phyloP scores from a whole-genome alignment of 495 filamentous ascomycete species.

The Beverwykella pulmonaria region DNA sequence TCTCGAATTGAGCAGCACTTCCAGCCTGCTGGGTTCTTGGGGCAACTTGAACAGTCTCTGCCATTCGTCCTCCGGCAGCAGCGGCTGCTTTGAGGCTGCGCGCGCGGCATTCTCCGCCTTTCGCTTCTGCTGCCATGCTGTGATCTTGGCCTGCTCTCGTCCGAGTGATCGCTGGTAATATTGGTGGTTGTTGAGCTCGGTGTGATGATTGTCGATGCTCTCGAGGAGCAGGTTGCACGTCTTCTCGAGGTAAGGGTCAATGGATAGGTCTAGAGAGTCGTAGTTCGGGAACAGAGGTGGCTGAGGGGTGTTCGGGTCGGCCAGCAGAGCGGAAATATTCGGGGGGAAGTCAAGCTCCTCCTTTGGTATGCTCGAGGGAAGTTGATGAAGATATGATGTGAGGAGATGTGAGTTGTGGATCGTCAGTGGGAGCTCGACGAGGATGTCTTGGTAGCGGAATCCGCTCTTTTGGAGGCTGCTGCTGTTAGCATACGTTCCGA shows the following conservation, averaged over 20 bases:
- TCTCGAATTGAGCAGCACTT: conserved; percentile 86
- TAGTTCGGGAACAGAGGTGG: conserved; percentile 80
- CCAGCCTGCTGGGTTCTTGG: conserved; percentile 86
- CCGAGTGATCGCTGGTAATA: conserved; percentile 96
- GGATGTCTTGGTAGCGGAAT: conserved; percentile 89
- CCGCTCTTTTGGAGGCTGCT: conserved; percentile 84
- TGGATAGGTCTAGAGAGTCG: conserved; percentile 83
- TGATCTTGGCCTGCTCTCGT: conserved; percentile 94
- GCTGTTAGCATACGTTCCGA: conserved; percentile 35
- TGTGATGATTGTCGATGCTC: conserved; percentile 95
- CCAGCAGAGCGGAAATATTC: conserved; percentile 72
- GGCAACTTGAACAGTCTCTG: conserved; percentile 96
- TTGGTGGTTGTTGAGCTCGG: conserved; percentile 97
- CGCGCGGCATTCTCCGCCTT: conserved; percentile 90
- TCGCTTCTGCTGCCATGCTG: conserved; percentile 91
- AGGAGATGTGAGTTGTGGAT: conserved; percentile 98
- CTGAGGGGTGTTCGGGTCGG: conserved; percentile 52
- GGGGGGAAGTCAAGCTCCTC: conserved; percentile 69
- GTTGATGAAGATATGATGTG: conserved; percentile 90
- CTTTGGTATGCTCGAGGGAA: conserved; percentile 62
- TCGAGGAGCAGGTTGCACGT: conserved; percentile 94
- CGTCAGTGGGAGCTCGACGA: conserved; percentile 86
- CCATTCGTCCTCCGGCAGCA: conserved; percentile 96
- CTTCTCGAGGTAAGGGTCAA: conserved; percentile 98
- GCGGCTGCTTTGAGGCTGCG: conserved; percentile 80